These are phyloP conservation scores for cucumber (Cucumis sativus) DNA, from an alignment of 306 rosid genomes.

Conservation along the genomic window DNA sequence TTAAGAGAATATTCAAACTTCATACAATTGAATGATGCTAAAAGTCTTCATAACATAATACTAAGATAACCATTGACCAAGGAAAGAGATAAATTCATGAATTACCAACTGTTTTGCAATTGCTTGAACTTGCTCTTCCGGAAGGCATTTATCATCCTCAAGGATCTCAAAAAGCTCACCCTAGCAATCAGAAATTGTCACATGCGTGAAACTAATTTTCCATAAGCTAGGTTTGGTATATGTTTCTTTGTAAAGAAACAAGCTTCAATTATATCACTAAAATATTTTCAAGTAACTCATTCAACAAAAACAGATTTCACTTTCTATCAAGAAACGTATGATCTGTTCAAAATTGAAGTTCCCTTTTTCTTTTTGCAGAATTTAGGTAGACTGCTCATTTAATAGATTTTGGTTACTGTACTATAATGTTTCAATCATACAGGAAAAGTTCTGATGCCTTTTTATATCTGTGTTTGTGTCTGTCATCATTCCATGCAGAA, in stretches of 20 bases:
- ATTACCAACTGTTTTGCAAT: constrained; percentile 96
- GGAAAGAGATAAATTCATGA: neutral
- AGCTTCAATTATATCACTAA: neutral
- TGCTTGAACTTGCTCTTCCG: constrained; percentile 97
- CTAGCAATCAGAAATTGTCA: constrained; percentile 20
- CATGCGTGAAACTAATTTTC: neutral
- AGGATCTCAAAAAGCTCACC: constrained; percentile 99
- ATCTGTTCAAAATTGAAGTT: neutral
- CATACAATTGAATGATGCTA: neutral
- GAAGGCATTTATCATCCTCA: constrained; percentile 96
- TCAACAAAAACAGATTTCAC: neutral
- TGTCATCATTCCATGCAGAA: neutral
- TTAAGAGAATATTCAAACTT: neutral
- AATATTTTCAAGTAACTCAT: neutral
- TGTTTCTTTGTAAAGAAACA: neutral
- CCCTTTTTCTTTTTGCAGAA: neutral
- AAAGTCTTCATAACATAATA: neutral
- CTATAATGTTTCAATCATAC: neutral
- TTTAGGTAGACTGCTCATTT: neutral
- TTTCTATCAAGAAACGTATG: neutral
- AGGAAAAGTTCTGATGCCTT: neutral
- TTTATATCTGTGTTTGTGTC: too few species aligned
- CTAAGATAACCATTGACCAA: neutral
- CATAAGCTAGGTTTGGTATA: neutral
- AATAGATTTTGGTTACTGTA: neutral